Evolutionary conservation across 495 filamentous ascomycete genomes (phyloP), one percentile per base, ranked within the genome.

Genomic region (Parathielavia hyrcaniae): DNA sequence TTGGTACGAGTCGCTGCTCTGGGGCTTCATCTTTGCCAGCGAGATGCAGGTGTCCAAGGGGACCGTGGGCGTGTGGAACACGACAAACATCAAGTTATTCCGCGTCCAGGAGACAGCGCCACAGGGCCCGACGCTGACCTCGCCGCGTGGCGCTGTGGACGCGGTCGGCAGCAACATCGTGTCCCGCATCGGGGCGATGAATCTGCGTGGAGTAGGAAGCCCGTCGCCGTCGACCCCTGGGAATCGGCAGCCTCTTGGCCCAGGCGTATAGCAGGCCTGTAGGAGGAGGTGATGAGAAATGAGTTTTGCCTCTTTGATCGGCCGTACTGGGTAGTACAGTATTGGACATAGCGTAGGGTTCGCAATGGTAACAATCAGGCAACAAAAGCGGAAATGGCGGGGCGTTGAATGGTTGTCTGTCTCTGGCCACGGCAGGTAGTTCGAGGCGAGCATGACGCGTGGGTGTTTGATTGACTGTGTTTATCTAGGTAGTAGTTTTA

Each of bases 1-100:
- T 48, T 98, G 93, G 93, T 98, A 98, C 65, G 90, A 97, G 68
- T 90, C 86, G 0, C 72, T 97, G 19, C 81, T 98, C 8, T 98
- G 93, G 93, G 84, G 89, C n/a, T 91, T 96, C 71, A 84, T 96
- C 61, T 98, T 97, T 72, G 81, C 85, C 32, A 84, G 83, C 60
- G 93, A 98, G 71, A 89, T 96, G 83, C 82, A 90, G 46, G 86
- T 95, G 4, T 79, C 86, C 1, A 89, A 85, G 70, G 93, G 93
- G 34, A 91, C 88, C 1, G 86, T 90, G n/a, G 92, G 93, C 16
- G 85, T 97, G 2, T 98, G 93, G 93, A 97, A 95, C 62, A 86
- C 89, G 17, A 97, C 95, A 5, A 72, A 73, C 1, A 90, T 98
- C 66, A 86, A 86, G 65, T 76, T 98, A 17, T 97, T 98, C 75